Base-by-base conservation (phyloP, 768 basidiomycete genomes). In the Lactarius deliciosus region DNA sequence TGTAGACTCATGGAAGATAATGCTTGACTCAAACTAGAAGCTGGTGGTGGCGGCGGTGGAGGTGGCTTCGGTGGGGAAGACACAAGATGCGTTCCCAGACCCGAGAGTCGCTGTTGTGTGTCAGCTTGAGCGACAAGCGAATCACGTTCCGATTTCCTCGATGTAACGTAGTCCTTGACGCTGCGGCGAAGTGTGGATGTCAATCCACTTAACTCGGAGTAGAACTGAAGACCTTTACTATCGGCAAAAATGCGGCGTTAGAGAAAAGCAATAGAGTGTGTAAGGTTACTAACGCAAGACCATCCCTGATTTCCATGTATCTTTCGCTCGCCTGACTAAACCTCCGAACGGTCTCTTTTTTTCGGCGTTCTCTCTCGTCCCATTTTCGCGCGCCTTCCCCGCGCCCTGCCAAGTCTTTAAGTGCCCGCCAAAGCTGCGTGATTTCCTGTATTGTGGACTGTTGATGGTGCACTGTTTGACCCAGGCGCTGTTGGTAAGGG, bases 201-300 rank as follows among this genome's bases (percentile, higher is more conserved):
- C 43, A 96, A 76, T 20, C 86, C 85, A 0, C 81, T 83, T 16
- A 98, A 82, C 69, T 96, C 92, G 7, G 80, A 81, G 75, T 99
- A 98, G 77, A 96, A 99, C 54, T 90, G 86, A 1, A 94, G 79
- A 0, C 96, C 96, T 75, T 95, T 96, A 15, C 92, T 94, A 74
- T 69, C 70, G 15, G 53, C 38, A 28, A 38, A 64, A 32, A 50
- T 62, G 69, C 18, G 63, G 53, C 36, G 36, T 30, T 45, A 50
- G 47, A 58, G 64, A 68, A 53, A 70, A 72, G 8, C 63, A 65
- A 4, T 30, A 43, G 60, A 25, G 55, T 30, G 53, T 56, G 30
- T 60, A 45, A 64, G n/a, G 53, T 45, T 56, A 86, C 91, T 68
- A 74, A 92, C 91, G 85, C 86, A 53, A 96, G 74, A 18, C 95